Conservation (phyloP, 352 stramenopile genomes). For the Phytophthora pisi region DNA sequence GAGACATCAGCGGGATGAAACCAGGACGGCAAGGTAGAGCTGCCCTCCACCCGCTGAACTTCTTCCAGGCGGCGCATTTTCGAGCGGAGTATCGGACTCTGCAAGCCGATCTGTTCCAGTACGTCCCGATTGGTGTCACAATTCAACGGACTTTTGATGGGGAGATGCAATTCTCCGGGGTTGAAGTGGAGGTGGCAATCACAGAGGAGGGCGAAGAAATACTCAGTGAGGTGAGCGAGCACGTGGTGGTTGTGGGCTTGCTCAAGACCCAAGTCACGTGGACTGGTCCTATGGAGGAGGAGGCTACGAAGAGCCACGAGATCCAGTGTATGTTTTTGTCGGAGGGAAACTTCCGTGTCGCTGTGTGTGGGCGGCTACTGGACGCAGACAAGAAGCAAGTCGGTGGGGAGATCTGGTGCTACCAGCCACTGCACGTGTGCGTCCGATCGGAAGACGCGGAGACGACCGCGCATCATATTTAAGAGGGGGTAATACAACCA, state of each 20-base stretch:
- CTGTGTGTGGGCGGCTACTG: conserved; percentile 40
- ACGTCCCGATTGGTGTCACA: conserved; percentile 31
- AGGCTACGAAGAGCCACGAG: conserved; percentile 31
- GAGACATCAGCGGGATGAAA: conserved; percentile 1
- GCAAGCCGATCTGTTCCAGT: conserved; percentile 30
- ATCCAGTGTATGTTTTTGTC: conserved; percentile 73
- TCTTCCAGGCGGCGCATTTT: conserved; percentile 31
- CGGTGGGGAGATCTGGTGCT: conserved; percentile 44
- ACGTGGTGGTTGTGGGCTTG: conserved; percentile 48
- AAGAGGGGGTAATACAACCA: conserved; percentile 7
- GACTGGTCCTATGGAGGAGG: conserved; percentile 9
- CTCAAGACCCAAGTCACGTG: conserved; percentile 40
- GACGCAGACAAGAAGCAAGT: conserved; percentile 17
- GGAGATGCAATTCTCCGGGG: conserved; percentile 9
- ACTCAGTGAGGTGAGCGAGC: conserved; percentile 18
- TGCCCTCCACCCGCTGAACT: conserved; percentile 21
- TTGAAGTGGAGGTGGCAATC: conserved; percentile 41
- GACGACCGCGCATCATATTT: conserved; percentile 33
- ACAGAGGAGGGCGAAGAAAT: conserved; percentile 37
- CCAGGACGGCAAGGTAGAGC: conserved; percentile 9
- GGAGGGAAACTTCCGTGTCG: conserved; percentile 56
- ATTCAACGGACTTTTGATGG: conserved; percentile 11
- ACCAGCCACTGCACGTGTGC: conserved; percentile 52
- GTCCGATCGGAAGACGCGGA: conserved; percentile 24
- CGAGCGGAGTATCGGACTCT: conserved; percentile 12